Conservation (phyloP, 805 yeast species). For the Candida sphagnicola region DNA sequence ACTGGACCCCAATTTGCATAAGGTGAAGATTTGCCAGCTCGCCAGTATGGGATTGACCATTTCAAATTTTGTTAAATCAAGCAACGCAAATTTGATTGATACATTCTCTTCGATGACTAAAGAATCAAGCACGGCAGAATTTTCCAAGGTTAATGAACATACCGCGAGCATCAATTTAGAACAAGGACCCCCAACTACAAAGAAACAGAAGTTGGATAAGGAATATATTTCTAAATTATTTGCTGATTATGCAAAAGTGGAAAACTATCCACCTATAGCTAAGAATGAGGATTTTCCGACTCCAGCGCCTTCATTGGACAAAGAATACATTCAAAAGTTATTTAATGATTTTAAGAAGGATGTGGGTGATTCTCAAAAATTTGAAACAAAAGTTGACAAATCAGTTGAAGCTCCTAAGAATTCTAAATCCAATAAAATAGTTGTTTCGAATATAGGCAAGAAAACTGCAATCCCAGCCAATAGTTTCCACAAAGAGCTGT, state of each 20-base stretch:
- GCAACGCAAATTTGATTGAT: slow-evolving; percentile 31
- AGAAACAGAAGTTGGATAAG: neutral
- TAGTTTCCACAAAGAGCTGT: slow-evolving; percentile 10
- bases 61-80: slow-evolving; percentile 49
- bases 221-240: slow-evolving; percentile 14
- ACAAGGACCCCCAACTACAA: neutral
- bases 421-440: slow-evolving; percentile 10
- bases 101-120: slow-evolving; percentile 16
- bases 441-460: neutral
- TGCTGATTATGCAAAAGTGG: slow-evolving; percentile 14
- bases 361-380: neutral
- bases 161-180: slow-evolving; percentile 3
- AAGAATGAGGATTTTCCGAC: slow-evolving; percentile 1
- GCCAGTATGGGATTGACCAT: slow-evolving; percentile 48
- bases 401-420: slow-evolving; percentile 2
- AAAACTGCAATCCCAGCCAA: neutral
- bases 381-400: neutral
- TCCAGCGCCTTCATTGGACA: slow-evolving; percentile 14
- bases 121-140: neutral
- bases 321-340: slow-evolving; percentile 24
- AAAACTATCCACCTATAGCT: slow-evolving; percentile 8
- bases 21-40: slow-evolving; percentile 38
- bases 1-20: slow-evolving; percentile 11
- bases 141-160: slow-evolving; percentile 10
- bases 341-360: slow-evolving; percentile 17